Evolutionary conservation across 352 stramenopile genomes (phyloP), one percentile per base, ranked within the genome.

Genomic region (Paralagenidium karlingii): DNA sequence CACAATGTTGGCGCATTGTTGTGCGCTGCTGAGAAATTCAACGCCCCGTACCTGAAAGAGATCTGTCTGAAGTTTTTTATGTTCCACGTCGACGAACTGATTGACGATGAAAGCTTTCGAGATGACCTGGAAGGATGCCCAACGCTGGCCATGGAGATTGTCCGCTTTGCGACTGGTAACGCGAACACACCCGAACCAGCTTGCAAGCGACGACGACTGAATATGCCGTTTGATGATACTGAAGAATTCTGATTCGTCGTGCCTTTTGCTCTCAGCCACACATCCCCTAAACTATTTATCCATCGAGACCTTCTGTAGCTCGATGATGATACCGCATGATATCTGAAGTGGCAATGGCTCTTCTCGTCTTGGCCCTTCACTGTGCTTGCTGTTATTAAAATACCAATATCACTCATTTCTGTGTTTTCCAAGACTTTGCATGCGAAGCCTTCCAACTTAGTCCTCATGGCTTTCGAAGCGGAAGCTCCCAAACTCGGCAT

Each of bases 401-500:
- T 36, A 36, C 19, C 8, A 19, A 36, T 34, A 11, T 45, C 27
- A 34, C 34, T 60, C 40, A 11, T 8, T 20, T 54, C 32, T 28
- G 43, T n/a, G 25, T 18, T 21, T 30, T 18, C 40, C 30, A 16
- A 25, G 20, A 5, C 1, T 20, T 20, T 34, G 29, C 29, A n/a
- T 21, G 11, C 36, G 5, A 27, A 15, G 12, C 6, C 8, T 11
- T 34, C 6, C 38, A n/a, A 27, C n/a, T 45, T 43, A 53, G 1
- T 63, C 60, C 40, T 85, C 68, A 42, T 85, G 64, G 11, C 58
- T 76, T 28, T 85, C 69, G 16, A 91, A 86, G 0, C 69, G 50
- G 47, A 90, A 89, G 38, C 77, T 96, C 5, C 89, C 89, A 37
- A 96, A 97, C 32, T 95, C 78, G 6, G 89, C 74, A 40, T 97